These are phyloP conservation scores for Amanita pseudoporphyria DNA, from an alignment of 768 basidiomycete species.

Conservation along the genomic window DNA sequence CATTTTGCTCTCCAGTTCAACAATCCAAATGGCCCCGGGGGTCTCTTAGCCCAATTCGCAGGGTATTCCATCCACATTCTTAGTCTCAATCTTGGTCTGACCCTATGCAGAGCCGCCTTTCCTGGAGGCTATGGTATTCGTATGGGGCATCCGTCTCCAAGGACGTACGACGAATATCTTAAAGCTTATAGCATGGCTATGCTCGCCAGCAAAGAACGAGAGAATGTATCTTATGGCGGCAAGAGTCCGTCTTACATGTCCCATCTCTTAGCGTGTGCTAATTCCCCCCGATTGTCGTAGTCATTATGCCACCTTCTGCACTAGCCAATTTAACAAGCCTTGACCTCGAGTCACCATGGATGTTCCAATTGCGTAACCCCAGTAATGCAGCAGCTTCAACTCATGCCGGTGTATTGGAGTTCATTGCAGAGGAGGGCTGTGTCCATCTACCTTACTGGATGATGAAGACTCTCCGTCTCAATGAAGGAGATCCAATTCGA, in stretches of 20 bases:
- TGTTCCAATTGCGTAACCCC: constrained; percentile 94
- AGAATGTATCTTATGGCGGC: constrained; percentile 93
- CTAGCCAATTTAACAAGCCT: constrained; percentile 80
- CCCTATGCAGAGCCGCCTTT: constrained; percentile 35
- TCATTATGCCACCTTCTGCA: constrained; percentile 96
- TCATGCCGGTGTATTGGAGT: constrained; percentile 96
- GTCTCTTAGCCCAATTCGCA: constrained; percentile 56
- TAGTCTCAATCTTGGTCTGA: not conserved
- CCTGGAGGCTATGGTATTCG: constrained; percentile 38
- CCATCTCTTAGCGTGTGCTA: not conserved
- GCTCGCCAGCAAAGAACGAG: constrained; percentile 76
- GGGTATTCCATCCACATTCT: constrained; percentile 29
- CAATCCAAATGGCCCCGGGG: constrained; percentile 43
- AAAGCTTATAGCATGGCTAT: constrained; percentile 95
- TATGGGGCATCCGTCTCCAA: constrained; percentile 45
- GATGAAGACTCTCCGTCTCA: constrained; percentile 93
- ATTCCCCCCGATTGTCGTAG: constrained; percentile 31
- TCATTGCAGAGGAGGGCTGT: constrained; percentile 94
- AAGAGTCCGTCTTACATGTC: constrained; percentile 55
- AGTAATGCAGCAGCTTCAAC: constrained; percentile 75
- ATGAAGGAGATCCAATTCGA: constrained; percentile 92
- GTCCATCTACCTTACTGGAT: constrained; percentile 98
- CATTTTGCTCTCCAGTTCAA: constrained; percentile 24
- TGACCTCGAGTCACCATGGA: constrained; percentile 90
- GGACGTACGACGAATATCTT: constrained; percentile 84